Evolutionary conservation across 352 stramenopile genomes (phyloP), one percentile per base, ranked within the genome.

Genomic region (Pythium plurisporium): DNA sequence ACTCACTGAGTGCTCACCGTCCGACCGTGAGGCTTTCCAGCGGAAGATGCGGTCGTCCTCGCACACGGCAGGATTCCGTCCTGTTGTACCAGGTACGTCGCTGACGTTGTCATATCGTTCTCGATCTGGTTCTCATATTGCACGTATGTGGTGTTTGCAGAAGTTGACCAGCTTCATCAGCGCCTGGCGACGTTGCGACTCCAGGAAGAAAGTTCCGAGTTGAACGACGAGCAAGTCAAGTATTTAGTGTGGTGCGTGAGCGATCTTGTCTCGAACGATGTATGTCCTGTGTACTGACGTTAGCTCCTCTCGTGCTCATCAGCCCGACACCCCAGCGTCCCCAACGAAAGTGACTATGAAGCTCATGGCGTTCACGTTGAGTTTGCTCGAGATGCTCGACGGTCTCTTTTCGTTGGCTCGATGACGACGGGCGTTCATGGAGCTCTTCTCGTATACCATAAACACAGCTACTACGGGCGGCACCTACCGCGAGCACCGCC

Each of bases 41-140:
- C 76, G 82, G 50, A 82, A 87, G 50, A 76, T 90, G 70, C 73
- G 79, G 29, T 87, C 78, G 40, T 85, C 81, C 2, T 87, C 79
- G 0, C 79, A 89, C 44, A 76, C 71, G 34, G 71, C 71, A 50
- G 78, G 73, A 1, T 92, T 92, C 48, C 79, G 80, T 14, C 80
- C 82, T 22, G 76, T 92, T 43, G 72, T 87, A 29, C 76, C 77
- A 73, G 80, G 81, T 91, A 40, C 20, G 56, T 38, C 22, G 9
- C 1, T 42, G 12, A 22, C 31, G 7, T 34, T 15, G 5, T 46
- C 14, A 7, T 4, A n/a, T 11, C 42, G n/a, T 7, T 49, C 7
- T 34, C 6, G 30, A 22, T 27, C n/a, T 47, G 17, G 4, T 26
- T 10, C 20, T 14, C 2, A 25, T 41, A 17, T 34, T 30, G 25